Conservation (phyloP, 2,329 filamentous ascomycete genomes). For the Aspergillaceae sp. region DNA sequence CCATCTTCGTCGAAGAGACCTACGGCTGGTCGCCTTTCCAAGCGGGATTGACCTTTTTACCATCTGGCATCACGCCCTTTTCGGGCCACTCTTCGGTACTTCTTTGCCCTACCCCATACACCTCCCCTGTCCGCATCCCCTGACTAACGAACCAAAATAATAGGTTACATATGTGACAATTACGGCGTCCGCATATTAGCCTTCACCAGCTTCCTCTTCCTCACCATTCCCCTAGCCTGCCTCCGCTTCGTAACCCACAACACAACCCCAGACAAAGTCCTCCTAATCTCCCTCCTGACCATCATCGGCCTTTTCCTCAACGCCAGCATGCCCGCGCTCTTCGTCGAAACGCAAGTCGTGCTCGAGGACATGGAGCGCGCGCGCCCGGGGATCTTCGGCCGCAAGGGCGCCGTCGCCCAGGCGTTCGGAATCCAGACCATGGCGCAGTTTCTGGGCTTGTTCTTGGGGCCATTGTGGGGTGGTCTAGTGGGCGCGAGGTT, state of each 20-base stretch:
- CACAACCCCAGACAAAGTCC: conserved; percentile 51
- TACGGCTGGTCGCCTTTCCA: conserved; percentile 51
- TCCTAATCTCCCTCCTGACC: conserved; percentile 55
- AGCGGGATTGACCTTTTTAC: conserved; percentile 51
- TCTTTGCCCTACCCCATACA: not conserved
- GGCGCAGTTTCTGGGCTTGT: conserved; percentile 52
- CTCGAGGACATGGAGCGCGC: conserved; percentile 50
- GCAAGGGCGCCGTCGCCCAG: conserved; percentile 50
- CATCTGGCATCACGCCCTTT: conserved; percentile 54
- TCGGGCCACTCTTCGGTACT: conserved; percentile 47
- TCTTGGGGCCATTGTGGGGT: conserved; percentile 51
- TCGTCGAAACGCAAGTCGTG: conserved; percentile 58
- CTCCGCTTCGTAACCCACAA: conserved; percentile 55
- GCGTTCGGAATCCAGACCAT: conserved; percentile 58
- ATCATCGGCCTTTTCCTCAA: conserved; percentile 52
- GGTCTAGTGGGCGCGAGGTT: conserved; percentile 34
- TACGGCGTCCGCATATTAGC: conserved; percentile 57
- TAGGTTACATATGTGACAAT: conserved; percentile 44
- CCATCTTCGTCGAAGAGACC: conserved; percentile 46
- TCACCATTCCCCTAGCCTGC: conserved; percentile 54
- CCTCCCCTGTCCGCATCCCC: not conserved
- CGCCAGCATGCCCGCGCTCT: conserved; percentile 55
- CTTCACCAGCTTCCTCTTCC: conserved; percentile 46
- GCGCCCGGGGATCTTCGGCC: conserved; percentile 58
- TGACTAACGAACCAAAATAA: conserved; percentile 12